Conservation (phyloP, 495 filamentous ascomycete genomes). For the Cercophora scortea region DNA sequence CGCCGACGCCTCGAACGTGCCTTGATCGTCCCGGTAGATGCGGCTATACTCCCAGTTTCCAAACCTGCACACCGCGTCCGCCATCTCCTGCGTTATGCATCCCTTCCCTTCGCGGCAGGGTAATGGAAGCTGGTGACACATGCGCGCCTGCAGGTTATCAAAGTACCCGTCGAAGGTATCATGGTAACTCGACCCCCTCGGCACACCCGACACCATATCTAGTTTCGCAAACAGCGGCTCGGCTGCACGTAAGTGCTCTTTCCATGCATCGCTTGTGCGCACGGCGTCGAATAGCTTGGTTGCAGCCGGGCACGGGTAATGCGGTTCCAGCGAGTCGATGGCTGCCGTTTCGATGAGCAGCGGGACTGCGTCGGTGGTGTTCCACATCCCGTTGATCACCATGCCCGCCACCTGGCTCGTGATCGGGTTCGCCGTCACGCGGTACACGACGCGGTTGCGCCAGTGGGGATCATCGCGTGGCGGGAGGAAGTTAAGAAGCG, state of each 20-base stretch:
- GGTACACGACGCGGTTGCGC: conserved; percentile 40
- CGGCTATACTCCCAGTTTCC: conserved; percentile 65
- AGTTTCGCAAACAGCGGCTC: conserved; percentile 40
- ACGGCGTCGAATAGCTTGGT: conserved; percentile 37
- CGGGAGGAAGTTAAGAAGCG: conserved; percentile 52
- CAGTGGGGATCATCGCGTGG: conserved; percentile 18
- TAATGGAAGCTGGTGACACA: conserved; percentile 56
- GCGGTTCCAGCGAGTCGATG: conserved; percentile 57
- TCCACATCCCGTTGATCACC: conserved; percentile 54
- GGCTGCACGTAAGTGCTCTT: conserved; percentile 47
- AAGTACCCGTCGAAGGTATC: conserved; percentile 63
- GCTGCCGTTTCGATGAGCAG: conserved; percentile 42
- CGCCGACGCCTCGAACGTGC: conserved; percentile 41
- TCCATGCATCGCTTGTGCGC: conserved; percentile 44
- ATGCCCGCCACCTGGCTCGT: conserved; percentile 63
- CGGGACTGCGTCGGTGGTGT: conserved; percentile 26
- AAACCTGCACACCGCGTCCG: conserved; percentile 56
- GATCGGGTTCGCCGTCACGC: conserved; percentile 63
- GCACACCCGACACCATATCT: conserved; percentile 53
- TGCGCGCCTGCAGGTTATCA: conserved; percentile 62
- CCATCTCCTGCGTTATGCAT: conserved; percentile 49
- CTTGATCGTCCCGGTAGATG: conserved; percentile 51
- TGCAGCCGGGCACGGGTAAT: conserved; percentile 48
- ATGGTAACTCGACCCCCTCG: conserved; percentile 50
- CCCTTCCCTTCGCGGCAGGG: conserved; percentile 45